Evolutionary conservation across 805 yeast genomes (phyloP).

Genomic region (Lipomyces japonicus): DNA sequence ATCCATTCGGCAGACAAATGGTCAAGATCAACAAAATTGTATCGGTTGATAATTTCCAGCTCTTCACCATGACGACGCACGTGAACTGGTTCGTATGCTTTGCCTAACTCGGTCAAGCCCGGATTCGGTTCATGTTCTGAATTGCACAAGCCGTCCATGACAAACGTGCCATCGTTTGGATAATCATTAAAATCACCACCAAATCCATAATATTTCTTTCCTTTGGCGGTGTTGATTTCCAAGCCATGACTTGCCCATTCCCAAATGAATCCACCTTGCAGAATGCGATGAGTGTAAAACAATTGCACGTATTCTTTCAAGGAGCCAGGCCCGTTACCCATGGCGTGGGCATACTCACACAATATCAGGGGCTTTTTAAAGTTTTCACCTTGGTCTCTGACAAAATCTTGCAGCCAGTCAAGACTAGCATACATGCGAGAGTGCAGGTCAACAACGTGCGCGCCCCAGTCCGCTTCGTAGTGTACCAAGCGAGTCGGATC

Average conservation of each 20-base stretch:
- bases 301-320: conserved; percentile 37
- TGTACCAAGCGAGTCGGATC: conserved; percentile 37
- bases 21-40: conserved; percentile 31
- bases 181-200: conserved; percentile 42
- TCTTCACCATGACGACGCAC: background rate
- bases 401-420: conserved; percentile 30
- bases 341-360: conserved; percentile 42
- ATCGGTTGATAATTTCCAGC: conserved; percentile 27
- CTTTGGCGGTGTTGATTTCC: conserved; percentile 15
- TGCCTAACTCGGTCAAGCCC: conserved; percentile 36
- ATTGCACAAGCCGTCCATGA: conserved; percentile 39
- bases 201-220: conserved; percentile 29
- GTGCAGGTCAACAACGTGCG: conserved; percentile 35
- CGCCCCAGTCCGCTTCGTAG: conserved; percentile 36
- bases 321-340: conserved; percentile 42
- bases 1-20: conserved; percentile 2
- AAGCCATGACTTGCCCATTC: conserved; percentile 43
- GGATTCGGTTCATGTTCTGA: conserved; percentile 40
- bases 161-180: conserved; percentile 39
- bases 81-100: conserved; percentile 36
- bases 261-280: conserved; percentile 42
- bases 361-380: conserved; percentile 36
- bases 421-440: conserved; percentile 37
- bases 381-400: conserved; percentile 1
- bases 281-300: conserved; percentile 33